Evolutionary conservation across 192 early-diverging fungal genomes (phyloP).

Genomic region (Umbelopsis vinacea): DNA sequence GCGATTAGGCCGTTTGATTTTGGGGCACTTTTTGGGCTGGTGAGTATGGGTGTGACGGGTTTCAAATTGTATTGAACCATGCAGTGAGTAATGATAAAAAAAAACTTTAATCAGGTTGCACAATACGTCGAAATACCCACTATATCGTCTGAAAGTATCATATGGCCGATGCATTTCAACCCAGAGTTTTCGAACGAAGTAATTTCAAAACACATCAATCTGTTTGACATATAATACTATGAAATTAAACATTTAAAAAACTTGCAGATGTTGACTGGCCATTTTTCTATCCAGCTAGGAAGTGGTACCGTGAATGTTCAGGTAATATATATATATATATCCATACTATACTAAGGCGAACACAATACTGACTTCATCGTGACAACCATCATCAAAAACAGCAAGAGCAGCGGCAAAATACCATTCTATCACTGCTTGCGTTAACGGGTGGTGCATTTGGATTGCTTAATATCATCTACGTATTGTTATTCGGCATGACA

Average conservation of each 20-base stretch:
- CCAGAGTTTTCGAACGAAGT: background rate
- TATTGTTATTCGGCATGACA: conserved; percentile 34
- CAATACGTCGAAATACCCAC: conserved; percentile 29
- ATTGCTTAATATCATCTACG: conserved; percentile 29
- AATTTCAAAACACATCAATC: background rate
- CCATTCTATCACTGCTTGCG: conserved; percentile 26
- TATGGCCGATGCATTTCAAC: conserved; percentile 20
- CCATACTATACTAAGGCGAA: background rate
- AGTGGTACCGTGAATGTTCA: conserved; percentile 25
- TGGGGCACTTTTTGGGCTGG: conserved; percentile 27
- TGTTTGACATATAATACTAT: background rate
- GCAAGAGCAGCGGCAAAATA: conserved; percentile 35
- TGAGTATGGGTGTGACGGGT: background rate
- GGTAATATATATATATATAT: conserved; percentile 6
- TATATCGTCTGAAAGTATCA: background rate
- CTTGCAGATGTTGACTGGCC: conserved; percentile 25
- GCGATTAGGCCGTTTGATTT: conserved; percentile 17
- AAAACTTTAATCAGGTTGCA: background rate
- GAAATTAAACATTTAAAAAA: background rate
- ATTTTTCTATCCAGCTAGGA: conserved; percentile 23
- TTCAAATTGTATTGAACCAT: too few relatives aligned
- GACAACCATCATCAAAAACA: background rate
- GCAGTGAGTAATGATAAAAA: background rate
- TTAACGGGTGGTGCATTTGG: conserved; percentile 36
- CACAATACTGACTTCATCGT: too few relatives aligned